A percentile compares a stretch with the other conserved stretches of the same genome.
Evolutionary conservation across 2,329 filamentous ascomycete species (phyloP).

Genomic region (Paecilomyces variotii): DNA sequence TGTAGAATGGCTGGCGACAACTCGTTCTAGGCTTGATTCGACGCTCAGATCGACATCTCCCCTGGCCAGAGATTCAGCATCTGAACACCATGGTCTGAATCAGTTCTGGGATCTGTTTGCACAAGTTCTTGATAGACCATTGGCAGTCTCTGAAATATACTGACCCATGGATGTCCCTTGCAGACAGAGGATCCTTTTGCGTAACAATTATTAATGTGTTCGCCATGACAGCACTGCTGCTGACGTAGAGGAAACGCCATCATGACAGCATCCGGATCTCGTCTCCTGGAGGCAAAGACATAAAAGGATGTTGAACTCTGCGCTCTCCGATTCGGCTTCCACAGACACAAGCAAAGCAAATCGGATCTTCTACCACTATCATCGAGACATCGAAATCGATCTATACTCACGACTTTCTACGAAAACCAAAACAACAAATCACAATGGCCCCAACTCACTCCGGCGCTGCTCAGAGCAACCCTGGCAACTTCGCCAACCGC

Average conservation of each 20-base stretch:
- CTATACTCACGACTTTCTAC: not conserved
- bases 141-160: not conserved
- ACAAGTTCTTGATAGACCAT: not conserved
- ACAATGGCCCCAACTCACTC: not conserved
- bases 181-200: not conserved
- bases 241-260: not conserved
- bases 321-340: not conserved
- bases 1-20: not conserved
- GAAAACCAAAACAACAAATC: not conserved
- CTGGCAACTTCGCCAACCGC: conserved; percentile 47
- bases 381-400: not conserved
- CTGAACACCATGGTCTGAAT: not conserved
- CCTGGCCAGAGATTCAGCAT: not conserved
- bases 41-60: not conserved
- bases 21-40: not conserved
- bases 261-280: not conserved
- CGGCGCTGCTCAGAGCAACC: conserved; percentile 29
- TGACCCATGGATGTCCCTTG: not conserved
- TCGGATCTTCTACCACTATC: not conserved
- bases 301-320: not conserved
- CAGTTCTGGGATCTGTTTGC: not conserved
- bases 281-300: not conserved
- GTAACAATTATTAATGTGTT: not conserved
- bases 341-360: not conserved
- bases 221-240: not conserved